phyloP scores from a whole-genome alignment of 2,329 filamentous ascomycete genomes.

The Colletotrichum aenigma region DNA sequence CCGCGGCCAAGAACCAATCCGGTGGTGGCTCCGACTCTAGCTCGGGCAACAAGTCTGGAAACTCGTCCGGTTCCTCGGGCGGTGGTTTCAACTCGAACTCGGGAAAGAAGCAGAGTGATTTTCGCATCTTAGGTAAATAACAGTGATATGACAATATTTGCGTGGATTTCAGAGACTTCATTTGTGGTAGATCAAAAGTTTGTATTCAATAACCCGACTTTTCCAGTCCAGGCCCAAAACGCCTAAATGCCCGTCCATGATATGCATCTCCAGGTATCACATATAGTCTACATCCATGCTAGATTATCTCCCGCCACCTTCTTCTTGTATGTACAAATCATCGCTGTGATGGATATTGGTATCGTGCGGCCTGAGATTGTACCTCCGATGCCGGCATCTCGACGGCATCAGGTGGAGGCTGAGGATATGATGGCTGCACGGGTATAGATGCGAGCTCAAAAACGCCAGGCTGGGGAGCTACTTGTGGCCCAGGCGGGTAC shows the following conservation, averaged over 20 bases:
- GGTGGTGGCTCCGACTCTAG: not conserved
- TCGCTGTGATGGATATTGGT: not conserved
- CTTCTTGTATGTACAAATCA: not conserved
- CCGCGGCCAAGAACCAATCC: not conserved
- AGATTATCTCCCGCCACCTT: not conserved
- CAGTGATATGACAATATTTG: not conserved
- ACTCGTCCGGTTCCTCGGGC: not conserved
- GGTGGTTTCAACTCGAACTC: not conserved
- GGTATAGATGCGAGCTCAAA: slow-evolving; percentile 21
- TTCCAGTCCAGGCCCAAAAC: not conserved
- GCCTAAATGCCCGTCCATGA: not conserved
- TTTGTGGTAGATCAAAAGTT: not conserved
- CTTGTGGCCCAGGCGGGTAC: not conserved
- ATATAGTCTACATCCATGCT: not conserved
- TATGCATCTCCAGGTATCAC: not conserved
- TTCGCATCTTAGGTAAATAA: not conserved
- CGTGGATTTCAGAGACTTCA: not conserved
- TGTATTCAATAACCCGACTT: not conserved
- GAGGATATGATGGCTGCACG: not conserved
- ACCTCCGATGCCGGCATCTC: slow-evolving; percentile 21
- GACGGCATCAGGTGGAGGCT: not conserved
- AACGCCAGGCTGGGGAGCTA: not conserved
- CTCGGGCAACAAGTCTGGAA: not conserved
- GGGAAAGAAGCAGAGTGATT: not conserved
- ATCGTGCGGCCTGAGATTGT: not conserved